phyloP scores from a whole-genome alignment of 306 rosid genomes.

The Rubus parviflorus region DNA sequence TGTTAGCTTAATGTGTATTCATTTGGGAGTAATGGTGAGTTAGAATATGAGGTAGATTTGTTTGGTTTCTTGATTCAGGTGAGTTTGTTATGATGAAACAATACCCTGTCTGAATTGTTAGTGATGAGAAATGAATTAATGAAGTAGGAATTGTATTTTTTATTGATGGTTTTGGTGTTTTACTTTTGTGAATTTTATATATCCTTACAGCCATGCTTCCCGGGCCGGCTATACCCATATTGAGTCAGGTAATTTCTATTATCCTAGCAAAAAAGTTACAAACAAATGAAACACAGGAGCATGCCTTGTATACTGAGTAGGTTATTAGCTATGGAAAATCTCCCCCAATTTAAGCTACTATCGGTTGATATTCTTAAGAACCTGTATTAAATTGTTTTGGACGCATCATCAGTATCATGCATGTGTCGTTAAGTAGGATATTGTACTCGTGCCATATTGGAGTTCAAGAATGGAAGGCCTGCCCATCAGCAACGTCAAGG shows the following conservation, averaged over 20 bases:
- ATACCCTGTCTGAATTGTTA: background rate
- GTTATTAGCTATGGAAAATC: background rate
- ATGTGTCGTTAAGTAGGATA: background rate
- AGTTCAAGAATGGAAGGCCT: background rate
- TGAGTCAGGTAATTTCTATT: conserved; percentile 71
- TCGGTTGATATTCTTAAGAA: background rate
- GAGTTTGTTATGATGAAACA: too few species aligned
- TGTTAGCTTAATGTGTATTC: too few species aligned
- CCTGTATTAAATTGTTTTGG: background rate
- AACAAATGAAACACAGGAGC: background rate
- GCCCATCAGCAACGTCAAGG: background rate
- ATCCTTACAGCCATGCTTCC: conserved; percentile 86
- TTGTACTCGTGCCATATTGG: background rate
- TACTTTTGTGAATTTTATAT: conserved; percentile 45
- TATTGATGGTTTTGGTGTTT: conserved; percentile 18
- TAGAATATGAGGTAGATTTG: background rate
- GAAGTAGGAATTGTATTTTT: background rate
- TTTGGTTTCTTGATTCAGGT: background rate
- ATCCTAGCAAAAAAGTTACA: background rate
- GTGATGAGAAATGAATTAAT: conserved; percentile 1
- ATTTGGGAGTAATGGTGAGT: background rate
- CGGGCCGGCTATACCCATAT: conserved; percentile 90
- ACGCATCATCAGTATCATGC: background rate
- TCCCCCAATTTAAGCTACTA: background rate
- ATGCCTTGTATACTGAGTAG: background rate